Base-by-base conservation (phyloP, 2,329 filamentous ascomycete genomes). In the Ascochyta clinopodiicola region DNA sequence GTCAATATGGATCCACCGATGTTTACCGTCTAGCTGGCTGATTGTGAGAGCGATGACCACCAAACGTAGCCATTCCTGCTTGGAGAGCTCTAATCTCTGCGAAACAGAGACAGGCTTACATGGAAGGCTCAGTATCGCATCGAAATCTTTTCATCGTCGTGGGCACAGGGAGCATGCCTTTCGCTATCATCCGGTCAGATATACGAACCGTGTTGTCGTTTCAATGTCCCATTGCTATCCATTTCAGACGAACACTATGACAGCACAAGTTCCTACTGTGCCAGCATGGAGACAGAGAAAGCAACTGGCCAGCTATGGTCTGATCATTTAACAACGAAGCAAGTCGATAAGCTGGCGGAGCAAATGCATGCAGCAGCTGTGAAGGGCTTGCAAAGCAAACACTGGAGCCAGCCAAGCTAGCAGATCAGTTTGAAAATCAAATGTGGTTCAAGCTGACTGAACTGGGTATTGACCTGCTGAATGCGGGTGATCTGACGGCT, bases 81-180 rank as follows among this genome's bases (percentile, higher is more conserved):
- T 15, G 67, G 77, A 29, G 82, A 87, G 51, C 79, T 91, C 0
- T 76, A 84, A 51, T 82, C 86, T 2, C 78, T 91, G 6, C 79
- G 86, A 4, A 75, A 83, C 36, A 78, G 77, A 36, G 82, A 82
- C n/a, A 90, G 75, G 57, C 69, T 80, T 3, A 79, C 73, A 24
- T 73, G 75, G 76, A 84, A 22, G 78, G 86, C 44, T 80, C 44
- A 15, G 68, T 76, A 15, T 68, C 88, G 2, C 71, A 83, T 34
- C 68, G 76, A 21, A 78, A 88, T 1, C 85, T 86, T 0, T 74
- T 92, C 32, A 91, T 88, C 0, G 82, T 91, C 2, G 86, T 92
- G 2, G 87, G 83, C 1, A 90, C 87, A 1, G 89, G 89, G 12
- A 84, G 84, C 60, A 82, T 85, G 0, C 85, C 82, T 0, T 87